These are phyloP conservation scores for Rhodotorula sp. DNA, from an alignment of 1,284 basidiomycete genomes.

Conservation along the genomic window DNA sequence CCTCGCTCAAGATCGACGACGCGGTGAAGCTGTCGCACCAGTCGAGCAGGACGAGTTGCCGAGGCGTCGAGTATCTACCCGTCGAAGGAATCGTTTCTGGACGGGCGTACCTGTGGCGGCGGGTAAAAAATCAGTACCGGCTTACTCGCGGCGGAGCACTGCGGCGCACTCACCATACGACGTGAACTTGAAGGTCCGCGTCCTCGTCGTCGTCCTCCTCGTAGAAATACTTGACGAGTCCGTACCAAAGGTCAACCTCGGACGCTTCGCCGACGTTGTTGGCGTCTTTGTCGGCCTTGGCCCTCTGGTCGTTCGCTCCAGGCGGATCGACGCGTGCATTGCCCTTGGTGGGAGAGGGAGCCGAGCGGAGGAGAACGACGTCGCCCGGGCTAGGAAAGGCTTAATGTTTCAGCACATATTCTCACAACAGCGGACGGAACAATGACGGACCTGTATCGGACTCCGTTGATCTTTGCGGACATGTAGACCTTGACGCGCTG, in stretches of 20 bases:
- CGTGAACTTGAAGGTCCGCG: not conserved
- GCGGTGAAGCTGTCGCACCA: not conserved
- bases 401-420: not conserved
- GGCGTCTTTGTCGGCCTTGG: not conserved
- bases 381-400: not conserved
- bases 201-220: no score
- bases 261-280: not conserved
- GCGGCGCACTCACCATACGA: conserved; percentile 2
- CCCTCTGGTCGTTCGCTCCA: no score
- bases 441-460: not conserved
- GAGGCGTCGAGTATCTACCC: not conserved
- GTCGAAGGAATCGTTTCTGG: not conserved
- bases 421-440: not conserved
- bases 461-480: not conserved
- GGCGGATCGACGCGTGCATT: no score
- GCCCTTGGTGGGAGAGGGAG: not conserved
- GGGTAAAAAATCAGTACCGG: no score
- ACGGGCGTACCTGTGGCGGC: not conserved
- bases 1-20: not conserved
- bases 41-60: conserved; percentile 6
- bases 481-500: not conserved
- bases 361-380: not conserved
- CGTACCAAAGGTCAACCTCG: no score
- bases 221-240: no score
- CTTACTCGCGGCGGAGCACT: no score